Evolutionary conservation across 2,329 filamentous ascomycete species (phyloP), one percentile per base, ranked within the genome.

Genomic region (Calonectria crousiana): DNA sequence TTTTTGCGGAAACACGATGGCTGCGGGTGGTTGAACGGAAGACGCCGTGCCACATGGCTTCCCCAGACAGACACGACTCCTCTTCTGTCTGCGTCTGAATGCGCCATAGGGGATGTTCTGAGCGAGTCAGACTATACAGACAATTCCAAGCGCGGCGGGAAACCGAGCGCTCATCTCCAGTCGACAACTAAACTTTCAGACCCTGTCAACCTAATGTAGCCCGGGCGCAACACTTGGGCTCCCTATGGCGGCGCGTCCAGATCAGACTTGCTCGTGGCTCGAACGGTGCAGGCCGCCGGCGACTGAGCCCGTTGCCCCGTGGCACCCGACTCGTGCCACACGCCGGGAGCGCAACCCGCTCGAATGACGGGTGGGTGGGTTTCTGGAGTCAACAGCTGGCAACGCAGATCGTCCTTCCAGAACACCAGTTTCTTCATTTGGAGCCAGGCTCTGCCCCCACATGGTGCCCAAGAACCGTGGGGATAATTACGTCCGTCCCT

Each of bases 391-490:
- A 76, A 76, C 71, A 52, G 60, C 60, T 78, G 73, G 75, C 72
- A 75, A 56, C 56, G 79, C 74, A 76, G 75, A 77, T 78, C 73
- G 65, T 74, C 71, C 77, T 81, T 81, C 77, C 74, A 83, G 81
- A 82, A 82, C 76, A 69, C 78, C 75, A 70, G 67, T 76, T 75
- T 67, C 74, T 73, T 74, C 73, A 75, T 71, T 73, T 70, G 75
- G 73, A 74, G 74, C 77, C 73, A 74, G 75, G 72, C 47, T 52
- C 16, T 60, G 71, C 67, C 69, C 47, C 79, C 78, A 80, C 79
- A 56, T 73, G 67, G 67, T 47, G 69, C 68, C 73, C 69, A 78
- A 64, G 73, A 79, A 78, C 74, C 71, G 71, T 78, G 79, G 74
- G 65, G 76, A 72, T 67, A 44, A 69, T 78, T 80, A 72, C 56